Percentiles rank a stretch among this genome's conserved stretches.
These are phyloP conservation scores for Oemleria cerasiformis DNA, from an alignment of 306 rosid species.

Conservation along the genomic window DNA sequence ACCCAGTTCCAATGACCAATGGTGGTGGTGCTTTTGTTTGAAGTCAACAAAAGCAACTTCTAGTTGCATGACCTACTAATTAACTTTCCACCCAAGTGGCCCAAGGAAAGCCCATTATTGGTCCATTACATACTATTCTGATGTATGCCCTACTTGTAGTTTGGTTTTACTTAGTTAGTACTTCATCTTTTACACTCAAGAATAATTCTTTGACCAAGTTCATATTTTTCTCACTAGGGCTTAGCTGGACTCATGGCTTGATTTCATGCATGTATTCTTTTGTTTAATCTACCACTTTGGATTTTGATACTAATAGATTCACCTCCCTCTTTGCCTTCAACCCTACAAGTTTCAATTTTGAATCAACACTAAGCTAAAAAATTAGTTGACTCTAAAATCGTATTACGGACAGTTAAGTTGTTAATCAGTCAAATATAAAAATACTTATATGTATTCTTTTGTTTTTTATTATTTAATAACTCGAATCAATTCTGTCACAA, in stretches of 20 bases:
- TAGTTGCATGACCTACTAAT: background rate
- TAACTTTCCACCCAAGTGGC: conserved; percentile 30
- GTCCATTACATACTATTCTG: conserved; percentile 11
- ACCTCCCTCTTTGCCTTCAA: background rate
- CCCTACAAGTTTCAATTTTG: background rate
- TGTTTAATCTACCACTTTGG: background rate
- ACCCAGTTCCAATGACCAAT: conserved; percentile 24
- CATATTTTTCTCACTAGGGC: background rate
- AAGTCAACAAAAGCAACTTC: conserved; percentile 58
- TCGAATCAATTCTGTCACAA: too few species aligned
- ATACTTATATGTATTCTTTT: too few species aligned
- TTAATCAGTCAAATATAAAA: too few species aligned
- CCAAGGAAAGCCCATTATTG: conserved; percentile 18
- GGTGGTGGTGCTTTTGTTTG: background rate
- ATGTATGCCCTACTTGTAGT: conserved; percentile 24
- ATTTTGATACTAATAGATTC: background rate
- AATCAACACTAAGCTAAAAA: too few species aligned
- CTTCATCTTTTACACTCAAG: background rate
- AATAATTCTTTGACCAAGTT: conserved; percentile 2
- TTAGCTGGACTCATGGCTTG: background rate
- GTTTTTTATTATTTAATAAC: too few species aligned
- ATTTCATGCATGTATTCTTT: background rate
- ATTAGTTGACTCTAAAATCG: too few species aligned
- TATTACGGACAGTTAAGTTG: too few species aligned
- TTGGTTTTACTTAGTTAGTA: conserved; percentile 7